phyloP scores from a whole-genome alignment of 1,139 yeast species.

The Saccharomycopsis phalli region DNA sequence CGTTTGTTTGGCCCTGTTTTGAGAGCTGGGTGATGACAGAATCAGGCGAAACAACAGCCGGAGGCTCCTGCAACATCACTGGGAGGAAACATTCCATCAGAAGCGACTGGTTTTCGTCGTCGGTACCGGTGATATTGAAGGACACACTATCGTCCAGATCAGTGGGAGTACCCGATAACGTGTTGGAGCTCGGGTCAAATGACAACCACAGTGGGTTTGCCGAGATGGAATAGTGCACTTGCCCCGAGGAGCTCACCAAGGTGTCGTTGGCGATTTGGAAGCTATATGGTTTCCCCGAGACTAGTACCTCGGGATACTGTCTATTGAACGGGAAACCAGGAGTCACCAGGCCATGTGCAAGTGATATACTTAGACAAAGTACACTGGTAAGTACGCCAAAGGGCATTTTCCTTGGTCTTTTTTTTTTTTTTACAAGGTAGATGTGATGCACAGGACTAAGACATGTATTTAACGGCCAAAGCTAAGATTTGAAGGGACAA shows the following conservation, averaged over 20 bases:
- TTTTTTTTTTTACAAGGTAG: too few relatives aligned
- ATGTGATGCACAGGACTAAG: too few relatives aligned
- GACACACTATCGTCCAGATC: constrained; percentile 24
- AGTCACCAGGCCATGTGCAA: not conserved
- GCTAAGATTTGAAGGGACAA: too few relatives aligned
- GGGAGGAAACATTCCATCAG: constrained; percentile 21
- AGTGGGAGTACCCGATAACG: constrained; percentile 64
- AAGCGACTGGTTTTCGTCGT: constrained; percentile 39
- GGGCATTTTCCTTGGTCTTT: too few relatives aligned
- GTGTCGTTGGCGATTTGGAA: constrained; percentile 66
- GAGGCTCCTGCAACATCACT: constrained; percentile 10
- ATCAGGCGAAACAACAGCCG: constrained; percentile 29
- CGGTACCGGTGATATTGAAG: constrained; percentile 57
- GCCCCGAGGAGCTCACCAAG: constrained; percentile 21
- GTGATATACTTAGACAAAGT: too few relatives aligned
- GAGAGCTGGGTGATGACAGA: constrained; percentile 44
- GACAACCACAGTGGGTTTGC: constrained; percentile 69
- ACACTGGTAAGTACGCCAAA: too few relatives aligned
- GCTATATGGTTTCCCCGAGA: constrained; percentile 51
- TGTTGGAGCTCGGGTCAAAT: constrained; percentile 53
- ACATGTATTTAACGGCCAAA: too few relatives aligned
- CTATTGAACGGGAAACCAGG: constrained; percentile 73
- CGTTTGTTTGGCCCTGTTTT: constrained; percentile 59
- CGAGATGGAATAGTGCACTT: constrained; percentile 45
- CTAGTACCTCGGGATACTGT: constrained; percentile 84